A percentile compares a stretch with the other conserved stretches of the same genome.
These are phyloP conservation scores for Pseudocercospora fuligena DNA, from an alignment of 2,329 filamentous ascomycete species.

Conservation along the genomic window DNA sequence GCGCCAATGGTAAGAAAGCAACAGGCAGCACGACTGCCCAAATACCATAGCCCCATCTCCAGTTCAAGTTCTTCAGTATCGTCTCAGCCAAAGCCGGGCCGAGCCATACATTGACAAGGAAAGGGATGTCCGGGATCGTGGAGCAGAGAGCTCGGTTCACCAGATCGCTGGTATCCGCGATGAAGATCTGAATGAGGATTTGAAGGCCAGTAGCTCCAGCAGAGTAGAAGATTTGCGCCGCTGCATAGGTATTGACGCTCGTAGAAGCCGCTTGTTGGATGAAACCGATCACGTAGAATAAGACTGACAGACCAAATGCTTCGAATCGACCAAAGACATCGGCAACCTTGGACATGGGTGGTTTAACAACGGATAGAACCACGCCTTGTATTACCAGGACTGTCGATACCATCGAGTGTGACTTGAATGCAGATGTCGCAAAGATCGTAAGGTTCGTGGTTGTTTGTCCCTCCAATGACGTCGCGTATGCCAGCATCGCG, in stretches of 20 bases:
- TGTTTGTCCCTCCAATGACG: constrained; percentile 69
- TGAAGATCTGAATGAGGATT: constrained; percentile 67
- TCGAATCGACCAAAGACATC: constrained; percentile 67
- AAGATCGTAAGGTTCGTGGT: constrained; percentile 65
- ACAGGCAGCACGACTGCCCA: constrained; percentile 66
- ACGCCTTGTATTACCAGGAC: constrained; percentile 68
- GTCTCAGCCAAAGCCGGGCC: constrained; percentile 58
- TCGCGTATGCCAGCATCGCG: constrained; percentile 61
- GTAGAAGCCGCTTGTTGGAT: constrained; percentile 61
- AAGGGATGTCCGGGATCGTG: constrained; percentile 63
- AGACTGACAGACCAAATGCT: constrained; percentile 60
- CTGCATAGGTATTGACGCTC: constrained; percentile 60
- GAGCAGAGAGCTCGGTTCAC: constrained; percentile 65
- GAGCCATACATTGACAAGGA: constrained; percentile 65
- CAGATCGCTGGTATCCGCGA: constrained; percentile 66
- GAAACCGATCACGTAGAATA: constrained; percentile 62
- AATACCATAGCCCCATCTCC: constrained; percentile 68
- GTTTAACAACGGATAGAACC: constrained; percentile 65
- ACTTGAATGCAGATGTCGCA: constrained; percentile 68
- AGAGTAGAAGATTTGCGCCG: constrained; percentile 65
- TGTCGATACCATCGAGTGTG: constrained; percentile 69
- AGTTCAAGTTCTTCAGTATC: constrained; percentile 55
- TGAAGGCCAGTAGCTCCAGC: constrained; percentile 64
- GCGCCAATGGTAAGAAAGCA: constrained; percentile 59
- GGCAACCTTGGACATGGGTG: constrained; percentile 65